Base-by-base conservation (phyloP, 2,329 filamentous ascomycete genomes). In the Oidium heveae region DNA sequence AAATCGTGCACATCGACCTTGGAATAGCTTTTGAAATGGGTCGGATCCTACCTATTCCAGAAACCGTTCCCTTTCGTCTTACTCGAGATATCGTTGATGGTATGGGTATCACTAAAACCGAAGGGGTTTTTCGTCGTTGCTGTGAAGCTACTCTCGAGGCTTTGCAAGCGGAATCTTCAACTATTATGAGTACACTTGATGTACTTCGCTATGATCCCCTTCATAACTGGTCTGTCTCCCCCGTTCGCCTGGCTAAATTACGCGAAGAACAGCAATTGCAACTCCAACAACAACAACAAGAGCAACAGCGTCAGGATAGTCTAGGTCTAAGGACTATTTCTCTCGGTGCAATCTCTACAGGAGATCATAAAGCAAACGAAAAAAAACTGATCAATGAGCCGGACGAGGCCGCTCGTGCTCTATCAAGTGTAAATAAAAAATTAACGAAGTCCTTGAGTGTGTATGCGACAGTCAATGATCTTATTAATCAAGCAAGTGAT, bases 151-250 rank as follows among this genome's bases (percentile, higher is more conserved):
- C 88, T 0, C 77, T 99, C 34, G 87, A 95, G 58, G 88, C 93
- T 1, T 72, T 99, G 37, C 81, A 91, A n/a, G 84, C 94, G 62
- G 91, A 98, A 66, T 85, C 85, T 13, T 93, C 94, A 65, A 88
- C 84, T 47, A 98, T 99, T 69, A 96, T 95, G 88, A 96, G 91
- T 0, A 87, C 98, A 54, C 77, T 99, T 20, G 93, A 98, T 64
- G 93, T 98, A 22, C 71, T 99, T 56, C 83, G 93, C n/a, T 96
- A 95, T 68, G 91, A 99, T 72, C 93, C 91, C 0, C 70, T 99
- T 57, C 94, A 96, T 67, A 91, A 80, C 57, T 99, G 91, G 91
- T 89, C 86, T 37, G 80, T 95, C 55, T 91, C 85, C 12, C 79
- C 79, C 0, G 70, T 81, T 36, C 72, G 79, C 20, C 68, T 82